These are phyloP conservation scores for Lentinus brumalis DNA, from an alignment of 768 basidiomycete genomes.

Conservation along the genomic window DNA sequence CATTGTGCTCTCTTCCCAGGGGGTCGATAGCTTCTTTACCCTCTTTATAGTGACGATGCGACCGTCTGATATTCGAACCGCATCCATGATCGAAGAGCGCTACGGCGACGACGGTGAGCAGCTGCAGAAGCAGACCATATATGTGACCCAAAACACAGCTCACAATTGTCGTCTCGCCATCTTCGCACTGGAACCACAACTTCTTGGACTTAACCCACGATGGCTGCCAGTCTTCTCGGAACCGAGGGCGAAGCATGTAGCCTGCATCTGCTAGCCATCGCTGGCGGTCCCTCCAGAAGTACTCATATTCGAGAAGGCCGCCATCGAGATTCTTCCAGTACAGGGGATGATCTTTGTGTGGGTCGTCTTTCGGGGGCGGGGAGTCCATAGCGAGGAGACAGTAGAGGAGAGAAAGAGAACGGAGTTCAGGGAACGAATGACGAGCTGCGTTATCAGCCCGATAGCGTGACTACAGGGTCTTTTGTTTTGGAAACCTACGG, in stretches of 20 bases:
- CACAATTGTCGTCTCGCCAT: neutral
- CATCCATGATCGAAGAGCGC: slow-evolving; percentile 17
- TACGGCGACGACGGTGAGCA: neutral
- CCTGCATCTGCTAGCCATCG: slow-evolving; percentile 19
- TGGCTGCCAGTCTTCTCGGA: slow-evolving; percentile 28
- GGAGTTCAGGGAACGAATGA: too few relatives aligned
- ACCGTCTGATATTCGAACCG: slow-evolving; percentile 22
- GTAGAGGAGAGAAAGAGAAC: too few relatives aligned
- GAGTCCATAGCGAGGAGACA: too few relatives aligned
- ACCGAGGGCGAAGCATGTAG: slow-evolving; percentile 28
- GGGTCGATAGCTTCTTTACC: slow-evolving; percentile 14
- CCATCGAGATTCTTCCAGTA: neutral
- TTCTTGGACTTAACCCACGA: slow-evolving; percentile 23
- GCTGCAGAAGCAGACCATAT: neutral
- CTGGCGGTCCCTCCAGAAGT: slow-evolving; percentile 16
- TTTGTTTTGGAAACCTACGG: too few relatives aligned
- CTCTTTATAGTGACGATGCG: slow-evolving; percentile 17
- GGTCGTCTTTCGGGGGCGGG: neutral
- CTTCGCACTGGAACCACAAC: slow-evolving; percentile 2
- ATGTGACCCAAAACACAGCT: neutral
- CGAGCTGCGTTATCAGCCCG: too few relatives aligned
- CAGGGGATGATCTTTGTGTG: neutral
- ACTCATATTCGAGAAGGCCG: neutral
- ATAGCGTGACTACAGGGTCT: too few relatives aligned
- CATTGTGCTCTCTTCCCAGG: slow-evolving; percentile 19